Evolutionary conservation across 768 basidiomycete genomes (phyloP), one percentile per base, ranked within the genome.

Genomic region (Lanmaoa pseudosensibilis): DNA sequence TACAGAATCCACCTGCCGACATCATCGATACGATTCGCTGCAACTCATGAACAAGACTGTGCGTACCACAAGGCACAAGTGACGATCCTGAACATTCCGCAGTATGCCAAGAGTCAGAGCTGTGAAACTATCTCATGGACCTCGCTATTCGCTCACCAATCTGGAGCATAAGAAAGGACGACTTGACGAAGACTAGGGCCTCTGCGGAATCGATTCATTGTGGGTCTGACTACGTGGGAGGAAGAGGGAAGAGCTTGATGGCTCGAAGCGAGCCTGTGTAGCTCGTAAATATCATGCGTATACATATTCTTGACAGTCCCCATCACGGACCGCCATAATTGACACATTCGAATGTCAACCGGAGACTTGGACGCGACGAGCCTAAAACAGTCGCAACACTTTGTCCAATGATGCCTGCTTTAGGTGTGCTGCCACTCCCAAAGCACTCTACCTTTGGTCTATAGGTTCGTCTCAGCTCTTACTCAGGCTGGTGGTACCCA

Each of bases 11-110:
- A 81, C 47, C 90, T 90, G 65, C 13, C 4, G 30, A 43, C 33
- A n/a, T n/a, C 33, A 18, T 58, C 23, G 34, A 50, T 30, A 33
- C 19, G 4, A 43, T n/a, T 36, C 7, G 13, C 15, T 21, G 34
- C 39, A 41, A 21, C 13, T 2, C 21, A 37, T 10, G 34, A 49
- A 37, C 23, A 43, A 37, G 40, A 27, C 10, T 46, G 50, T 27
- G 41, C 85, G 34, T 71, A 92, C 90, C 82, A 83, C 43, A 90
- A 72, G 5, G 68, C 69, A 40, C 84, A 76, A 4, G 87, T 89
- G 38, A 92, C 61, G 56, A 84, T 66, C 90, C 90, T 92, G 60
- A 51, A 19, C 32, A 33, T 19, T 15, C 21, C 7, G 11, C 34
- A n/a, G n/a, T 16, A 37, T 9, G 5, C 23, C 27, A 33, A 45